These are phyloP conservation scores for Suhomyces coccinellae DNA, from an alignment of 1,139 yeast genomes.

Conservation along the genomic window DNA sequence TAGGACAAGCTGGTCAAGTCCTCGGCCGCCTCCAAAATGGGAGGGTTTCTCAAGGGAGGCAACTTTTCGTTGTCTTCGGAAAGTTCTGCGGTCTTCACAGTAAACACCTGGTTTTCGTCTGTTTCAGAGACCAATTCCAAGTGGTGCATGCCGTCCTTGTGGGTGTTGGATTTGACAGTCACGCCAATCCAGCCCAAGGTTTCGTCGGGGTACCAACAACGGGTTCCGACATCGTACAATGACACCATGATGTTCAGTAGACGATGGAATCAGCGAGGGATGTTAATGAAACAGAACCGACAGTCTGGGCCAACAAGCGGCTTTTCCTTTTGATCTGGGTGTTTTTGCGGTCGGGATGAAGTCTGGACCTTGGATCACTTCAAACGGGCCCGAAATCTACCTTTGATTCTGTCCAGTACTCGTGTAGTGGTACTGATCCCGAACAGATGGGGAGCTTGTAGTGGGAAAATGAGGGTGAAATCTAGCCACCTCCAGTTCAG, in stretches of 20 bases:
- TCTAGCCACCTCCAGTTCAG: slow-evolving; percentile 1
- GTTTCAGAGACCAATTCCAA: slow-evolving; percentile 64
- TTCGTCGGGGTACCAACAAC: slow-evolving; percentile 95
- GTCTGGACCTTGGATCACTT: slow-evolving; percentile 1
- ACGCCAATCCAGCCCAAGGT: slow-evolving; percentile 91
- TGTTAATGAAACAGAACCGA: neutral
- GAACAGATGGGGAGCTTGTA: neutral
- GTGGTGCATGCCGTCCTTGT: slow-evolving; percentile 53
- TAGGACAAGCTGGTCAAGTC: slow-evolving; percentile 91
- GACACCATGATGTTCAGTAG: slow-evolving; percentile 23
- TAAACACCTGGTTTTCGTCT: slow-evolving; percentile 50
- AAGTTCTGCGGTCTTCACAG: slow-evolving; percentile 53
- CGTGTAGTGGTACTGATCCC: slow-evolving; percentile 2
- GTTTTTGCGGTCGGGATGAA: neutral
- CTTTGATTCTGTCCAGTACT: slow-evolving; percentile 2
- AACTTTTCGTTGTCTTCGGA: slow-evolving; percentile 53
- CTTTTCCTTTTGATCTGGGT: neutral
- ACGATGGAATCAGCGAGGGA: neutral
- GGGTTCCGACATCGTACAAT: slow-evolving; percentile 48
- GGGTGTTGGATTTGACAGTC: slow-evolving; percentile 58
- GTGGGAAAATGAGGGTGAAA: neutral
- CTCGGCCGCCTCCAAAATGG: slow-evolving; percentile 89
- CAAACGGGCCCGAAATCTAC: slow-evolving; percentile 1
- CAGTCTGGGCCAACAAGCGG: neutral
- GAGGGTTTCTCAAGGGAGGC: slow-evolving; percentile 91